Conservation (phyloP, 1,284 basidiomycete genomes). For the Moesziomyces sp. region DNA sequence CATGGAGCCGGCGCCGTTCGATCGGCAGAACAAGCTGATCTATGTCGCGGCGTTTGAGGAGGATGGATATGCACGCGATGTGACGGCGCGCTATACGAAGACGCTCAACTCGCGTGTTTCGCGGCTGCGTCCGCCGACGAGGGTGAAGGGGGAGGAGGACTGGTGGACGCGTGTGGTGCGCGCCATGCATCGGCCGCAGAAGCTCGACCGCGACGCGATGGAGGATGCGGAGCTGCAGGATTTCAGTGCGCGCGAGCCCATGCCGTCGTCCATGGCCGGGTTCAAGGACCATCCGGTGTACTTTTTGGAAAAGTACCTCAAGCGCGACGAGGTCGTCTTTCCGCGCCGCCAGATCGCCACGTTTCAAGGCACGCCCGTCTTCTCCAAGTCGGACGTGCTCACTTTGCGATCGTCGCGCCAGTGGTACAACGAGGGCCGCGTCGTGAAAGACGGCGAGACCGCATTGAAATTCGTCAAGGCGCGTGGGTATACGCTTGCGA, state of each 20-base stretch:
- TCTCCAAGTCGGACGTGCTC: constrained; percentile 83
- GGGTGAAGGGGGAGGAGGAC: constrained; percentile 74
- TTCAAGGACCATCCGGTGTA: constrained; percentile 98
- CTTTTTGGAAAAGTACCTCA: constrained; percentile 87
- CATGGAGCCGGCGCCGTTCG: constrained; percentile 80
- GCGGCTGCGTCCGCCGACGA: constrained; percentile 80
- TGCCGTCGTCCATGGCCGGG: constrained; percentile 88
- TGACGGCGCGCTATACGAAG: constrained; percentile 75
- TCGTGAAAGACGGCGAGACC: constrained; percentile 79
- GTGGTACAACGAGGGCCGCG: constrained; percentile 89
- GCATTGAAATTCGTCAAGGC: constrained; percentile 91
- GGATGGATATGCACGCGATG: constrained; percentile 73
- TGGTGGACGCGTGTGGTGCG: constrained; percentile 77
- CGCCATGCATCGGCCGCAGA: constrained; percentile 69
- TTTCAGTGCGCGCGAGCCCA: constrained; percentile 85
- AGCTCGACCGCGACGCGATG: constrained; percentile 81
- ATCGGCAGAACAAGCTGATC: constrained; percentile 82
- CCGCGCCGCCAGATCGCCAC: constrained; percentile 83
- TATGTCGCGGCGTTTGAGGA: constrained; percentile 97
- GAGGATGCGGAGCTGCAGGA: constrained; percentile 92
- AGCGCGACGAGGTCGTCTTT: constrained; percentile 85
- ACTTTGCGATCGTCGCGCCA: constrained; percentile 88
- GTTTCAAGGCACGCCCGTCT: constrained; percentile 94
- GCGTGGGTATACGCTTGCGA: constrained; percentile 83
- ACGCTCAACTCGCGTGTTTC: constrained; percentile 84